Percentiles rank a stretch among this genome's conserved stretches.
These are phyloP conservation scores for Tripterygium wilfordii DNA, from an alignment of 177 flowering plant genomes.

Conservation along the genomic window DNA sequence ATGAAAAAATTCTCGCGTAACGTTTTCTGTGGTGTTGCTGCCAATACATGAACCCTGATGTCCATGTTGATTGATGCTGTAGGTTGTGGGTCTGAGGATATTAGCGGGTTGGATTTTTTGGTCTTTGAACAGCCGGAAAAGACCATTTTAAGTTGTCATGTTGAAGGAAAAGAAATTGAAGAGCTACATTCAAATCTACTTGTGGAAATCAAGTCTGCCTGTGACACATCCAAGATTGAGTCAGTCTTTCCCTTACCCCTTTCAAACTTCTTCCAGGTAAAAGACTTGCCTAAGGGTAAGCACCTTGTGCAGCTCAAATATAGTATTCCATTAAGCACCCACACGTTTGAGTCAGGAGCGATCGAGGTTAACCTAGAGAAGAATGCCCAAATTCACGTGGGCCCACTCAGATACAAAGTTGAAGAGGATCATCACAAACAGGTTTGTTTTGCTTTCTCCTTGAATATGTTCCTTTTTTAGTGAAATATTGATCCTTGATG, in stretches of 20 bases:
- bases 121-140: constrained; percentile 90
- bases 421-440: constrained; percentile 67
- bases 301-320: constrained; percentile 72
- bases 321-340: constrained; percentile 42
- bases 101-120: constrained; percentile 65
- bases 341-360: constrained; percentile 65
- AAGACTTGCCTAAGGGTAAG: constrained; percentile 68
- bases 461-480: too few relatives aligned
- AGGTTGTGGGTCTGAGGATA: constrained; percentile 83
- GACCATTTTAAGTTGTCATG: constrained; percentile 84
- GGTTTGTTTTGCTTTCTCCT: constrained; percentile 45
- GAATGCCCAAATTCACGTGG: constrained; percentile 68
- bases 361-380: constrained; percentile 81
- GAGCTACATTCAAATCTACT: constrained; percentile 61
- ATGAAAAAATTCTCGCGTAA: background rate
- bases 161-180: constrained; percentile 54
- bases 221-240: constrained; percentile 63
- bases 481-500: too few relatives aligned
- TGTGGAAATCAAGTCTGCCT: constrained; percentile 77
- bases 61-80: constrained; percentile 7
- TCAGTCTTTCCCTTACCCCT: constrained; percentile 72
- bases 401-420: constrained; percentile 66
- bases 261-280: constrained; percentile 84
- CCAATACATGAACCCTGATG: background rate
- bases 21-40: background rate